phyloP scores from a whole-genome alignment of 768 basidiomycete genomes.

The Exidia glandulosa region DNA sequence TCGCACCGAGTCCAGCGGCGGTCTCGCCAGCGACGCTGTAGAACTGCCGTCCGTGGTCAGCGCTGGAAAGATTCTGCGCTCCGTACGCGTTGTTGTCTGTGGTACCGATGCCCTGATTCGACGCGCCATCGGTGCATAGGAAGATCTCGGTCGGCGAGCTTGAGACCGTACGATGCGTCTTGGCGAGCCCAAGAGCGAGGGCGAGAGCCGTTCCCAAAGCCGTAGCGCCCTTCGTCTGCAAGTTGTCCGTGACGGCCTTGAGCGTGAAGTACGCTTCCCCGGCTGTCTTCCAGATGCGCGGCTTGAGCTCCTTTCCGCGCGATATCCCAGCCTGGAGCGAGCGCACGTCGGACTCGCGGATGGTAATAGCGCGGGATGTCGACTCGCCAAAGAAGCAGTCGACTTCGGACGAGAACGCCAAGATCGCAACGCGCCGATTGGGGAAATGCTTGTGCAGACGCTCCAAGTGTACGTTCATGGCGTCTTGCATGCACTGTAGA shows the following conservation, averaged over 20 bases:
- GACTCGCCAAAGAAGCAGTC: slow-evolving; percentile 3
- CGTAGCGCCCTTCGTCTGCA: not conserved
- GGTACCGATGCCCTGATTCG: not conserved
- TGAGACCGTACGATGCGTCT: not conserved
- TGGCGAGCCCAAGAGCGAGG: not conserved
- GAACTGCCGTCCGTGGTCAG: not conserved
- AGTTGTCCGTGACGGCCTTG: not conserved
- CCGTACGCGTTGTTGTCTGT: not conserved
- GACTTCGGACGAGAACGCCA: not conserved
- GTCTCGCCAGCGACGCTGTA: not conserved
- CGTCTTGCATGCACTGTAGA: slow-evolving; percentile 4
- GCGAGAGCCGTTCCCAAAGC: not conserved
- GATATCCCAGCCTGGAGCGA: not conserved
- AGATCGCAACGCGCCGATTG: slow-evolving; percentile 1
- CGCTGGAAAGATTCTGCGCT: not conserved
- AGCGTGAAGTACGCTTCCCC: not conserved
- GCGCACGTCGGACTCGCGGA: not conserved
- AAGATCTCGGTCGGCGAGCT: not conserved
- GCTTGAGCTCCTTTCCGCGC: not conserved
- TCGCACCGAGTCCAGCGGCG: not conserved
- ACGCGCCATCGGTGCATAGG: not conserved
- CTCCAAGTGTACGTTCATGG: slow-evolving; percentile 3
- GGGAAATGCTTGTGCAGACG: slow-evolving; percentile 2
- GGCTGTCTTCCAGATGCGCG: not conserved
- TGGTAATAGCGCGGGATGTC: not conserved